phyloP scores from a whole-genome alignment of 129 eudicot species.

The Tanacetum coccineum region DNA sequence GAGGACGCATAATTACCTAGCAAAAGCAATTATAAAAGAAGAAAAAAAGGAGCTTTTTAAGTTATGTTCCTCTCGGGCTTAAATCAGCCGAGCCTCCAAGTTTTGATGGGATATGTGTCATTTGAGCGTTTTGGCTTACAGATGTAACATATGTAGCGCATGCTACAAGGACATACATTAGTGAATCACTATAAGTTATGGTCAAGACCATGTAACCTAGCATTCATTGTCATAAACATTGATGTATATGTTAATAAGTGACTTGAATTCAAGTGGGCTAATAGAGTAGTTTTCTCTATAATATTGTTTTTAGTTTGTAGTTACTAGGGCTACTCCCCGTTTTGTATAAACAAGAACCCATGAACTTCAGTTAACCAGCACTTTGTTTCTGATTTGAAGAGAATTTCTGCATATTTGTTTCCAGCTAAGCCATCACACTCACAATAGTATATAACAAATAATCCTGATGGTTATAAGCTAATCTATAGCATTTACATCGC shows the following conservation, averaged over 20 bases:
- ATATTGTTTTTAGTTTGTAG: background rate
- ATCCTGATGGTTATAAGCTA: no score
- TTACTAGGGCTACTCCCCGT: background rate
- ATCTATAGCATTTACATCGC: no score
- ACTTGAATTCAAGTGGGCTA: background rate
- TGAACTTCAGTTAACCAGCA: background rate
- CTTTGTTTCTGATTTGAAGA: conserved; percentile 5
- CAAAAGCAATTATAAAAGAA: background rate
- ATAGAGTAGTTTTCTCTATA: background rate
- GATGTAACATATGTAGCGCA: background rate
- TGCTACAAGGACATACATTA: conserved; percentile 18
- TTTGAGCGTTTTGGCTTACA: conserved; percentile 15
- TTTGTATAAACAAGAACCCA: conserved; percentile 15
- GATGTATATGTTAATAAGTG: conserved; percentile 19
- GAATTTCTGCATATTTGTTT: background rate
- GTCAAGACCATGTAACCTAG: conserved; percentile 2
- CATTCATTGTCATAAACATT: conserved; percentile 12
- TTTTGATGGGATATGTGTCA: conserved; percentile 29
- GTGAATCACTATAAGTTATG: conserved; percentile 1
- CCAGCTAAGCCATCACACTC: background rate
- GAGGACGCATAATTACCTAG: background rate
- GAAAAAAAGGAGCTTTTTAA: conserved; percentile 6
- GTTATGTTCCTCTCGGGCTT: conserved; percentile 14
- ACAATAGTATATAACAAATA: background rate
- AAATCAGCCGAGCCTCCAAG: conserved; percentile 15